Evolutionary conservation across 371 early-diverging fungal genomes (phyloP).

Genomic region (Basidiobolus meristosporus): DNA sequence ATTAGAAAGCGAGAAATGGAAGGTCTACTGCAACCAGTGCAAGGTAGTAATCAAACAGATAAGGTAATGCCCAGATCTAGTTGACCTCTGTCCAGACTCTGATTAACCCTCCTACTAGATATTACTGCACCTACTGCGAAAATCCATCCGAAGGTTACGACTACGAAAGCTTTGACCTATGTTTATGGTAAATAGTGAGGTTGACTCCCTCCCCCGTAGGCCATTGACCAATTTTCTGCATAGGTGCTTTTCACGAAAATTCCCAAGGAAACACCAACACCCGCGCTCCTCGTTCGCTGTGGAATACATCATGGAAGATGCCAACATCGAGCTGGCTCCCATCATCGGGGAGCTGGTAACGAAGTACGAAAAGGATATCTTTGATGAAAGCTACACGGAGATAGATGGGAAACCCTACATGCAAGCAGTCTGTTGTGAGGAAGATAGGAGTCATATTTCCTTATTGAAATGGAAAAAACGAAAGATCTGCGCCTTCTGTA

Average conservation of each 20-base stretch:
- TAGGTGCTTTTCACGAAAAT: slow-evolving; percentile 52
- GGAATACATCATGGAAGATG: slow-evolving; percentile 32
- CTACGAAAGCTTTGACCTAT: slow-evolving; percentile 49
- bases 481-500: slow-evolving; percentile 53
- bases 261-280: slow-evolving; percentile 58
- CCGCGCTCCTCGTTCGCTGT: slow-evolving; percentile 58
- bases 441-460: slow-evolving; percentile 18
- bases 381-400: no score
- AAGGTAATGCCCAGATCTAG: no score
- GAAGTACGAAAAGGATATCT: slow-evolving; percentile 33
- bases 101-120: slow-evolving; percentile 40
- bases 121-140: slow-evolving; percentile 75
- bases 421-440: no score
- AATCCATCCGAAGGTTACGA: slow-evolving; percentile 32
- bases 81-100: no score
- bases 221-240: slow-evolving; percentile 8
- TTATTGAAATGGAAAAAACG: slow-evolving; percentile 26
- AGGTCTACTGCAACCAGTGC: no score
- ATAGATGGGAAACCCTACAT: no score
- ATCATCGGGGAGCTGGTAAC: slow-evolving; percentile 35
- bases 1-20: no score
- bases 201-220: neutral
- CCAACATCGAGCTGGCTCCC: slow-evolving; percentile 18
- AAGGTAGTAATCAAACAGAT: no score
- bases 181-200: slow-evolving; percentile 16